These are phyloP conservation scores for Euptelea pleiosperma DNA, from an alignment of 164 flowering plant species.

Conservation along the genomic window DNA sequence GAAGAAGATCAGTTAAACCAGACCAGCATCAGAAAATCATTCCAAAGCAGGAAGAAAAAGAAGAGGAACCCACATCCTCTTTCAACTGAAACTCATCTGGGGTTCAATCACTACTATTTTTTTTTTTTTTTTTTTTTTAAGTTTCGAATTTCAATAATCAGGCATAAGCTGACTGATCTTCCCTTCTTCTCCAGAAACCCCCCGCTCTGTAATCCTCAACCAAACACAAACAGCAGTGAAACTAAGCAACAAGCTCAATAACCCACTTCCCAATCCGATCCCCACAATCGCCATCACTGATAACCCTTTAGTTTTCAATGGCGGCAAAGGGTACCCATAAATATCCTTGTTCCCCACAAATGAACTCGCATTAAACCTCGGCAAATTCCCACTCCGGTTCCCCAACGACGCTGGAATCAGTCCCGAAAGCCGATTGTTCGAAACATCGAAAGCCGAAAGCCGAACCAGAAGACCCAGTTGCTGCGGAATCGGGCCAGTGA, in stretches of 20 bases:
- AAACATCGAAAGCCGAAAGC: constrained; percentile 76
- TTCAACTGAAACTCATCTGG: too few relatives aligned
- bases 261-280: constrained; percentile 92
- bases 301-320: constrained; percentile 45
- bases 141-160: constrained; percentile 83
- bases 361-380: constrained; percentile 68
- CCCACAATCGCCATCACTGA: constrained; percentile 79
- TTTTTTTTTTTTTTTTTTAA: too few relatives aligned
- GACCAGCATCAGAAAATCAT: background rate
- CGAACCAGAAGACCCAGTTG: constrained; percentile 64
- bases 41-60: too few relatives aligned
- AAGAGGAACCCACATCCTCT: too few relatives aligned
- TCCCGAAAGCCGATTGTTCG: constrained; percentile 64
- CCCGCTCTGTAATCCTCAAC: constrained; percentile 77
- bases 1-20: background rate
- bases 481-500: constrained; percentile 72
- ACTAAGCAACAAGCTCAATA: constrained; percentile 76
- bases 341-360: constrained; percentile 76
- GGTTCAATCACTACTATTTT: too few relatives aligned
- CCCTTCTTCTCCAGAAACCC: constrained; percentile 58
- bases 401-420: constrained; percentile 58
- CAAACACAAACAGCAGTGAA: constrained; percentile 88
- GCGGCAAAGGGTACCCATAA: constrained; percentile 83
- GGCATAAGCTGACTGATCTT: constrained; percentile 83
- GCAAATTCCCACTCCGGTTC: constrained; percentile 57